A percentile compares a stretch with the other conserved stretches of the same genome.
Conservation (phyloP, 2,329 filamentous ascomycete genomes). For the Thyridium curvatum region DNA sequence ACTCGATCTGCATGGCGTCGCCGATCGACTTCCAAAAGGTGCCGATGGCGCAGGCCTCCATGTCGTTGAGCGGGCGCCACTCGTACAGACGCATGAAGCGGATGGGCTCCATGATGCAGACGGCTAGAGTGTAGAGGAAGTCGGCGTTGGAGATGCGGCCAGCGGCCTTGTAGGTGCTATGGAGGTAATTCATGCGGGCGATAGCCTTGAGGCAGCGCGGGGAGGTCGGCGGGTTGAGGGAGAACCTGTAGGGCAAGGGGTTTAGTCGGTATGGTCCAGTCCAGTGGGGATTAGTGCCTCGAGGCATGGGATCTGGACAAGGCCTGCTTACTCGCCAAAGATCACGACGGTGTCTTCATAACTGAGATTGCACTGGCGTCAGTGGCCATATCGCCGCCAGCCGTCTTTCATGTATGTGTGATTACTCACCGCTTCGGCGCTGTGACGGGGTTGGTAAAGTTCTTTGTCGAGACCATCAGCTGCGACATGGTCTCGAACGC, state of each 20-base stretch:
- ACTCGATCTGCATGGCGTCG: constrained; percentile 61
- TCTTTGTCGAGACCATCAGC: constrained; percentile 26
- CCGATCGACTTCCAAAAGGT: constrained; percentile 68
- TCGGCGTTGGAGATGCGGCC: constrained; percentile 28
- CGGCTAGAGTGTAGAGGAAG: constrained; percentile 32
- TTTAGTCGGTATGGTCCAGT: no score
- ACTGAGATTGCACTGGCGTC: constrained; percentile 12
- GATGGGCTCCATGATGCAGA: constrained; percentile 61
- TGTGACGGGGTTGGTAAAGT: constrained; percentile 21
- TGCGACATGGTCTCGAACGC: constrained; percentile 28
- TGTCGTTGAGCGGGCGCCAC: constrained; percentile 60
- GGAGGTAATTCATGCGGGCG: constrained; percentile 32
- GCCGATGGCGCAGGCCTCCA: constrained; percentile 62
- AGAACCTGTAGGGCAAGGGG: no score
- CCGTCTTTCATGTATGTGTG: not conserved
- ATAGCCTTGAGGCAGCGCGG: constrained; percentile 24
- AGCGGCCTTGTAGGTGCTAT: constrained; percentile 22
- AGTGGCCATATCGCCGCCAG: not conserved
- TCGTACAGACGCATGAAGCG: constrained; percentile 61
- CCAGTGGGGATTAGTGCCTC: no score
- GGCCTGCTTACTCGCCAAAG: constrained; percentile 23
- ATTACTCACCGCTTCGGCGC: constrained; percentile 26
- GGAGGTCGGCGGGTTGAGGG: constrained; percentile 25
- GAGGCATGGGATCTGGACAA: not conserved
- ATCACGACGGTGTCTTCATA: constrained; percentile 33